phyloP scores from a whole-genome alignment of 2,329 filamentous ascomycete species.

The Neofusicoccum ribis region DNA sequence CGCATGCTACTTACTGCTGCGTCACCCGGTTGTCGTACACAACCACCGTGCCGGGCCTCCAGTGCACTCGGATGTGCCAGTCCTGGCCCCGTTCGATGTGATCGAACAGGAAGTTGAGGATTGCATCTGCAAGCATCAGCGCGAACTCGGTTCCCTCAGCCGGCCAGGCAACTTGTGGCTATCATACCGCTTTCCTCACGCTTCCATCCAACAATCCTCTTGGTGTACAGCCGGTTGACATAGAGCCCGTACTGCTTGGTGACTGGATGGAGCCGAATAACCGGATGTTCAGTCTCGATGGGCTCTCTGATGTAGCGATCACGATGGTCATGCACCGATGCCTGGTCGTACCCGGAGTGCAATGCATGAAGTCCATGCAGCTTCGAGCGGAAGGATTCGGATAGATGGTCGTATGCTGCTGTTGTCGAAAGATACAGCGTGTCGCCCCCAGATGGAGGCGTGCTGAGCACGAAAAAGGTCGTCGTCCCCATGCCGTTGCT shows the following conservation, averaged over 20 bases:
- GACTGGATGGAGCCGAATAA: slow-evolving; percentile 22
- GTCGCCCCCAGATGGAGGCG: neutral
- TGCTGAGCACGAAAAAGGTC: slow-evolving; percentile 13
- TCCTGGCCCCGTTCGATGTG: slow-evolving; percentile 18
- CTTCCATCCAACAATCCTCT: slow-evolving; percentile 22
- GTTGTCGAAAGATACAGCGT: slow-evolving; percentile 10
- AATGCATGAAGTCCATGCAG: slow-evolving; percentile 21
- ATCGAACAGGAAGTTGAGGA: slow-evolving; percentile 22
- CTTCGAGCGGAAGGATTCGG: slow-evolving; percentile 17
- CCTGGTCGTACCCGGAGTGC: slow-evolving; percentile 20
- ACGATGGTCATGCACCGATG: slow-evolving; percentile 15
- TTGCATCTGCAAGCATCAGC: neutral
- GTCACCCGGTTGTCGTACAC: slow-evolving; percentile 19
- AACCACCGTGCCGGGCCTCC: slow-evolving; percentile 19
- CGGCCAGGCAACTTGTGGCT: neutral
- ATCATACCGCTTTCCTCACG: slow-evolving; percentile 21
- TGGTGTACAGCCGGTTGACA: slow-evolving; percentile 23
- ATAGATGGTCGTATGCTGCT: slow-evolving; percentile 15
- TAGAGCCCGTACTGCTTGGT: slow-evolving; percentile 23
- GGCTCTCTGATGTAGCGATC: slow-evolving; percentile 17
- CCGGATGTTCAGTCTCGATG: slow-evolving; percentile 20
- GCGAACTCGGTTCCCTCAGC: neutral
- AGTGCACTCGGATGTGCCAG: slow-evolving; percentile 14
- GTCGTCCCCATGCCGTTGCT: slow-evolving; percentile 16
- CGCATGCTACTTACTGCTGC: neutral